These are phyloP conservation scores for Neonectria magnoliae DNA, from an alignment of 2,329 filamentous ascomycete genomes.

Conservation along the genomic window DNA sequence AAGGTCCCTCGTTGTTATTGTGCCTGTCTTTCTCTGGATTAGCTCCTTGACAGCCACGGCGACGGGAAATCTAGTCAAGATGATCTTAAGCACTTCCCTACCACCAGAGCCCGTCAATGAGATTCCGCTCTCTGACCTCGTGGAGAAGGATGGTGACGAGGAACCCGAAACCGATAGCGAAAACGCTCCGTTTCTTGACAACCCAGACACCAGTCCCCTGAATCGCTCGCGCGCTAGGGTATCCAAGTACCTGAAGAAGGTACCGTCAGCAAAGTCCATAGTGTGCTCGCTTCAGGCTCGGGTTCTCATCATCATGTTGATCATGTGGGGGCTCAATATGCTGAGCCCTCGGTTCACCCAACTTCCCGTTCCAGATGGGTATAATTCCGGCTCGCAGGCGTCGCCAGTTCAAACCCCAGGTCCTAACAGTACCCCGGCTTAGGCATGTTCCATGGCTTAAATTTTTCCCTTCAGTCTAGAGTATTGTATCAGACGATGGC, in stretches of 20 bases:
- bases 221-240: neutral
- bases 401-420: neutral
- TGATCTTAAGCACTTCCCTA: neutral
- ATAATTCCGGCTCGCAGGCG: neutral
- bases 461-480: neutral
- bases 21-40: conserved; percentile 42
- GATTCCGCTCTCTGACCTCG: neutral
- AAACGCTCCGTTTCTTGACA: neutral
- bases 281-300: conserved; percentile 4
- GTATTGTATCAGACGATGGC: neutral
- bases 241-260: neutral
- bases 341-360: neutral
- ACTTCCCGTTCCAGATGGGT: conserved; percentile 4
- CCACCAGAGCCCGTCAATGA: neutral
- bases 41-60: conserved; percentile 20
- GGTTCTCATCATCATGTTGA: neutral
- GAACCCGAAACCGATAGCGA: neutral
- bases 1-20: conserved; percentile 39
- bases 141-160: neutral
- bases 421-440: neutral
- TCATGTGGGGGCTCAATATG: conserved; percentile 22
- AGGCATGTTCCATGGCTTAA: neutral
- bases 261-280: neutral
- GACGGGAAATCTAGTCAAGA: conserved; percentile 1
- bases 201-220: neutral